phyloP scores from a whole-genome alignment of 305 asterid genomes.

The Rubia peregrina region DNA sequence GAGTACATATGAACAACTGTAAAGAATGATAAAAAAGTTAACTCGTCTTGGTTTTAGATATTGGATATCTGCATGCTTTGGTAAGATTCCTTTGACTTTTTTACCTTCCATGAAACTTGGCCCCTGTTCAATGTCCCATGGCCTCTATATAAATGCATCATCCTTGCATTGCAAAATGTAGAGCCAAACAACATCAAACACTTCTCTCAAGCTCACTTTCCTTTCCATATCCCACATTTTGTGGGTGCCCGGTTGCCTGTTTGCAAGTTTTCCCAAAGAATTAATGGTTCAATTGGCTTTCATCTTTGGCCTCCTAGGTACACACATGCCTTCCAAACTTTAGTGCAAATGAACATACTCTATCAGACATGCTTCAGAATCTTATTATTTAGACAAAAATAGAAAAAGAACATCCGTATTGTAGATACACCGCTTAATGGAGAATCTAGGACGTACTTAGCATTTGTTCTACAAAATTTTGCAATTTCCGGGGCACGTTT shows the following conservation, averaged over 20 bases:
- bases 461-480: background rate
- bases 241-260: background rate
- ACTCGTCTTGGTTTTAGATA: conserved; percentile 1
- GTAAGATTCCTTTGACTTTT: background rate
- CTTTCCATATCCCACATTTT: background rate
- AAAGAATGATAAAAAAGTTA: conserved; percentile 26
- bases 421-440: background rate
- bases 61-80: conserved; percentile 2
- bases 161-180: conserved; percentile 19
- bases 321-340: background rate
- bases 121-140: conserved; percentile 17
- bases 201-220: background rate
- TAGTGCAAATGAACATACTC: background rate
- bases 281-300: conserved; percentile 25
- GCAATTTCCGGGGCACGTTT: too few relatives aligned
- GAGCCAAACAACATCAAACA: conserved; percentile 5
- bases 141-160: conserved; percentile 43
- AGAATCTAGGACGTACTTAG: background rate
- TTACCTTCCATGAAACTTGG: conserved; percentile 15
- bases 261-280: background rate
- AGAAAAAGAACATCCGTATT: background rate
- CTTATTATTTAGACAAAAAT: background rate
- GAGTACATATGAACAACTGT: conserved; percentile 44
- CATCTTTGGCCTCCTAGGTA: conserved; percentile 16
- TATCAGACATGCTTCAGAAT: background rate